Base-by-base conservation (phyloP, 1,139 yeast genomes). In the Lodderomyces parapsilosis region DNA sequence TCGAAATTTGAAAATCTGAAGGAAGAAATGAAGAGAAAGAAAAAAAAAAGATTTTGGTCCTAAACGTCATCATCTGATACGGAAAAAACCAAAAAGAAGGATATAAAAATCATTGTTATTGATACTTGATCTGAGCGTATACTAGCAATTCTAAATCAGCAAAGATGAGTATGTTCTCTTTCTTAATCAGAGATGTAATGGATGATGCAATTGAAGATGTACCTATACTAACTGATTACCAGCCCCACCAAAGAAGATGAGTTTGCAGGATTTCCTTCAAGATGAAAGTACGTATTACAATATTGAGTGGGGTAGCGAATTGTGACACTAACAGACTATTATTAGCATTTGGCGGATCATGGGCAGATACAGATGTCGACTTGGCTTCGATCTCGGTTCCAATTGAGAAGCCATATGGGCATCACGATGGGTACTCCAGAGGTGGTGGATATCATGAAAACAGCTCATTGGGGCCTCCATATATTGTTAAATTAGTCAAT, bases 341-440 rank as follows among this genome's bases (percentile, higher is more conserved):
- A 68, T 43, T 44, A 68, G 74, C 71, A 19, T 65, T 63, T 51
- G 82, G 81, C 44, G 83, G 85, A 44, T 78, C 86, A 36, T 85
- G 93, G 89, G 91, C 89, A 37, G 91, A 84, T 55, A 84, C 80
- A 47, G 90, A 83, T 50, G 76, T 85, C 44, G 90, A 84, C 63
- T 71, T 83, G 65, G 74, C 81, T 45, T 80, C 85, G 36, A 80
- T 81, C 45, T 74, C 80, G 28, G 83, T 80, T 30, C 84, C 84
- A n/a, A 69, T 72, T 33, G 68, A 65, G 43, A 60, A 57, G 43
- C 49, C 60, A 38, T 54, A 56, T 36, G 52, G 51, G 13, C 40
- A 47, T 25, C 46, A 51, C 39, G 40, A 41, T 24, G 46, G 47
- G 14, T 49, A 45, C 20, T 43, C 46, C 15, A 33, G 48, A 17